Base-by-base conservation (phyloP, 768 basidiomycete genomes). In the Amanita phalloides region DNA sequence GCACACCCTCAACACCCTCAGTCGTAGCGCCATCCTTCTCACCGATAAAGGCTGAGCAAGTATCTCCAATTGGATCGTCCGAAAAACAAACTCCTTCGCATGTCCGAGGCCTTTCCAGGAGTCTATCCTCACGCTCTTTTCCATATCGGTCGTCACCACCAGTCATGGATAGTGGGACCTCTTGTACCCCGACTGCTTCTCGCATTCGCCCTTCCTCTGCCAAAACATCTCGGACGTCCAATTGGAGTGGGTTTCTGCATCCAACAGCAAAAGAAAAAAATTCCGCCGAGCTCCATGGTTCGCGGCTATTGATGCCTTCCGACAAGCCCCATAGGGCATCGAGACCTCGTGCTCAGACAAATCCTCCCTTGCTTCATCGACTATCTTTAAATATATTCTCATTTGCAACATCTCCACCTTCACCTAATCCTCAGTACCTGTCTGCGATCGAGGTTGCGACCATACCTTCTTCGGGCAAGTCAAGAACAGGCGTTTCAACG, bases 301-400 rank as follows among this genome's bases (percentile, higher is more conserved):
- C 35, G 2, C 42, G 21, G 32, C 48, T 17, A 23, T 21, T 20
- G 9, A 30, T 38, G 3, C 37, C 23, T 39, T 38, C 38, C 26
- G 44, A 45, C 32, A 30, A 30, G 23, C 23, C 23, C 35, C 33
- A 28, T 5, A 20, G 25, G 28, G 26, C 36, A n/a, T 42, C 62
- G 52, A 60, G 67, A 53, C 64, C 64, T 20, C 71, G 73, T n/a
- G 68, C 67, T 17, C 69, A 78, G 32, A 84, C 85, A 20, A 86
- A 83, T 55, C 82, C 86, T 3, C 82, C 84, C 17, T 66, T 86
- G 48, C 62, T 88, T 36, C 82, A 82, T 61, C 79, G 86, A 39
- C 65, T 87, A 56, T 88, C 85, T 7, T 66, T 85, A 55, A 82
- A 78, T 57, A 65, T 85, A 36, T 81, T 86, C 53, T 72, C 76